Base-by-base conservation (phyloP, 2,329 filamentous ascomycete species). In the Ampelomyces quisqualis region DNA sequence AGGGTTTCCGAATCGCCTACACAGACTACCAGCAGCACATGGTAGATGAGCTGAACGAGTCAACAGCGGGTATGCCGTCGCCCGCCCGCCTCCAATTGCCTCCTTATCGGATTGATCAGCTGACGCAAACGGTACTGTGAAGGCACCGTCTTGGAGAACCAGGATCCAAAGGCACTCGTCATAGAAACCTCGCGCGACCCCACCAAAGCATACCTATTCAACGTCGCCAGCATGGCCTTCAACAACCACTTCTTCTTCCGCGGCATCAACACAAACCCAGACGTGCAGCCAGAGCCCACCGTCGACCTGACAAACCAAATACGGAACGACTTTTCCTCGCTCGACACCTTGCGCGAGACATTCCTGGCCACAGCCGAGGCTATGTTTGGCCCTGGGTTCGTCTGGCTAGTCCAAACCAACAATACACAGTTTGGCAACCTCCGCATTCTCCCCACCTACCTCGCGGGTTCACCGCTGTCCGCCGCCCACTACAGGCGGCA, bases 331-430 rank as follows among this genome's bases (percentile, higher is more conserved):
- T 97, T 95, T 74, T 85, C 86, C 64, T 89, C 85, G 58, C 75
- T 94, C 57, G 86, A 94, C 52, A 90, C 86, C 20, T 81, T 98
- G 44, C 83, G 83, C 64, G 77, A 78, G 57, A 87, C 93, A 66
- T 83, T 98, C 70, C 70, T 93, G 62, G 75, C 84, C 51, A 94
- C 86, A 27, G 91, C 91, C 43, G 77, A 81, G 54, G 80, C 83
- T 73, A 96, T 97, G 90, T 97, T 98, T 73, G 93, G 91, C 39
- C 90, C 91, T 0, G 93, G 93, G 52, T 97, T 94, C 72, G 86
- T 97, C 65, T 98, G 93, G 93, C 84, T 98, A 47, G 87, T 96
- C 59, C 64, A 75, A 28, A 70, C 72, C 38, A 64, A 67, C 41
- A 63, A 74, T 17, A 46, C 45, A 14, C 69, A 73, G 21, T 77